Evolutionary conservation across 805 yeast species (phyloP), one percentile per base, ranked within the genome.

Genomic region (Spathaspora passalidarum): DNA sequence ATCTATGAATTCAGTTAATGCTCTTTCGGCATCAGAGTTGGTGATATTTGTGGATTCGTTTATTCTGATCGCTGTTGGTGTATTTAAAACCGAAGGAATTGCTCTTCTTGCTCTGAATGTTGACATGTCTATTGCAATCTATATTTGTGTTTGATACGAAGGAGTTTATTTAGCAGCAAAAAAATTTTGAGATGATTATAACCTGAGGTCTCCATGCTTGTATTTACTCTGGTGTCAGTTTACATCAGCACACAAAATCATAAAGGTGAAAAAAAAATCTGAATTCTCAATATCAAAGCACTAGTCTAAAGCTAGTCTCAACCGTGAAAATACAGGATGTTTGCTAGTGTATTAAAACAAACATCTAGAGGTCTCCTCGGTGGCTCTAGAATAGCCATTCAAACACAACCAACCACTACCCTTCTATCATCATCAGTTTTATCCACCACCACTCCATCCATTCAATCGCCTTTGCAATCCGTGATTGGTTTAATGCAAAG

Each of bases 31-130:
- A 19, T 69, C 71, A 16, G 61, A 65, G 46, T 68, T 66, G 38
- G 55, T 48, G 32, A 79, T 52, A 18, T 64, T 37, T 55, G 63
- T 40, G 38, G 59, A 45, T 19, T 59, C 50, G 42, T 54, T 47
- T 43, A 73, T 61, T 17, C 63, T 68, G 2, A 73, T 59, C 19
- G 72, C 61, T 1, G 76, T 73, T 8, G 84, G 82, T 1, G 73
- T 64, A 46, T 76, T 75, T 21, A 78, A 71, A 1, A 78, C 75
- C 5, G 75, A 68, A 21, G 70, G 69, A 13, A 62, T 56, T 23
- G 57, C 63, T 59, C 78, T 71, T 59, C 66, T 73, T 22, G 72
- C 69, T 47, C 75, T 71, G 37, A 61, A 52, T 3, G 65, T 42
- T n/a, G 75, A 60, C 63, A 56, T 55, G 8, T 29, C 34, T 29